Conservation (phyloP, 208 protist genomes). For the Trypanosoma melophagium region DNA sequence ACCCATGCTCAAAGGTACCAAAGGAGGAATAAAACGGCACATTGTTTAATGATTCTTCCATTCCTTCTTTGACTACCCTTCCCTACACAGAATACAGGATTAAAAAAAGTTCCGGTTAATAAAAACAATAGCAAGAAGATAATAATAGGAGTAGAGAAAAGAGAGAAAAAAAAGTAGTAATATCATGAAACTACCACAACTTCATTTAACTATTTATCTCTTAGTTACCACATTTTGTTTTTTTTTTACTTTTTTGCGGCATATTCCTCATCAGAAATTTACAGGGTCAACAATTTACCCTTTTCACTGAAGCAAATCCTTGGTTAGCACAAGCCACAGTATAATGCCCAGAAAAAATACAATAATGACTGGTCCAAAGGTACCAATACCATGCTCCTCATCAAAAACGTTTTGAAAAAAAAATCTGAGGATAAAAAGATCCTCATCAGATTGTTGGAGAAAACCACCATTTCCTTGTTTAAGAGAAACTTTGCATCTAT, state of each 20-base stretch:
- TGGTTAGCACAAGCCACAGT: slow-evolving; percentile 67
- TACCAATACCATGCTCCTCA: slow-evolving; percentile 28
- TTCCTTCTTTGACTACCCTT: not conserved
- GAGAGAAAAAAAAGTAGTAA: not conserved
- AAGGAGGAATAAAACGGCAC: slow-evolving; percentile 19
- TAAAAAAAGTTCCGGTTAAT: too few species aligned
- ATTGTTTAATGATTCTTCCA: not conserved
- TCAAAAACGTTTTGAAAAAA: slow-evolving; percentile 38
- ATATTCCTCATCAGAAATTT: too few species aligned
- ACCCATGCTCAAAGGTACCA: slow-evolving; percentile 23
- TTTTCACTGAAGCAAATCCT: slow-evolving; percentile 50
- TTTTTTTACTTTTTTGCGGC: too few species aligned
- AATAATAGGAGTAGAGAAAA: not conserved
- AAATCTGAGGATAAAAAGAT: slow-evolving; percentile 48
- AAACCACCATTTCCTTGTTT: slow-evolving; percentile 25
- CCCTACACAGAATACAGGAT: too few species aligned
- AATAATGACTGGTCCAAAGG: slow-evolving; percentile 32
- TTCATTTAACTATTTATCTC: too few species aligned
- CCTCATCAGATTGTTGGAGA: slow-evolving; percentile 31
- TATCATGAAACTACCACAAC: not conserved
- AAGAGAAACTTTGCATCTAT: slow-evolving; percentile 30
- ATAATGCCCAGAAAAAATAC: slow-evolving; percentile 34
- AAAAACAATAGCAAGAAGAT: not conserved
- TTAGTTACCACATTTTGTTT: too few species aligned
- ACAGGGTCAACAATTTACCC: not conserved